Evolutionary conservation across 1,139 yeast genomes (phyloP).

Genomic region (Diutina mesorugosa): DNA sequence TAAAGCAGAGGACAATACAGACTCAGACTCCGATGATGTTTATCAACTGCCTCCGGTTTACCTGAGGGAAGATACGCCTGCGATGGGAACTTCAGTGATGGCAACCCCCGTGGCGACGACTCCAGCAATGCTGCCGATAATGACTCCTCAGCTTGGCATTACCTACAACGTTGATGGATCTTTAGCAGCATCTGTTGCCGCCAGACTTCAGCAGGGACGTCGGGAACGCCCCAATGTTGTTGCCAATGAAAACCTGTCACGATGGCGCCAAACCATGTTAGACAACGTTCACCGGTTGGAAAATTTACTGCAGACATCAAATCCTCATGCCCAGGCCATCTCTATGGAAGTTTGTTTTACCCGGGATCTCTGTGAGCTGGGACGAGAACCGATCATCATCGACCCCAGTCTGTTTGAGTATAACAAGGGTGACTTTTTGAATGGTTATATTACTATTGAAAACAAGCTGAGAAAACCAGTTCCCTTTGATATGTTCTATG

Average conservation of each 20-base stretch:
- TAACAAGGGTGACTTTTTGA: constrained; percentile 39
- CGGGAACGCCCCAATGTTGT: constrained; percentile 6
- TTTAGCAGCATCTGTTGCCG: not conserved
- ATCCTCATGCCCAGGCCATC: constrained; percentile 15
- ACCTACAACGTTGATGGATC: not conserved
- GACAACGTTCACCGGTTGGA: constrained; percentile 25
- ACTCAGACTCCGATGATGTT: not conserved
- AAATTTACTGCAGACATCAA: constrained; percentile 18
- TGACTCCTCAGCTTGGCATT: constrained; percentile 3
- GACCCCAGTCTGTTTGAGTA: constrained; percentile 29
- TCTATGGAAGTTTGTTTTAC: constrained; percentile 21
- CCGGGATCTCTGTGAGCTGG: constrained; percentile 20
- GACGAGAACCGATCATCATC: constrained; percentile 16
- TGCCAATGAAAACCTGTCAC: constrained; percentile 20
- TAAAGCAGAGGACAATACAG: not conserved
- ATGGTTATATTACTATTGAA: constrained; percentile 36
- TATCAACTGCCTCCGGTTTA: not conserved
- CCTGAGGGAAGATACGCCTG: not conserved
- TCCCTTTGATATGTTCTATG: constrained; percentile 45
- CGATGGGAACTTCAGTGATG: not conserved
- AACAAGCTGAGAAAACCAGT: constrained; percentile 27
- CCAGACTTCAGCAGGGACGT: not conserved
- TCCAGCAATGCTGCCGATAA: not conserved
- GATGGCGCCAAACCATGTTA: constrained; percentile 26
- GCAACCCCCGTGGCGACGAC: not conserved